Base-by-base conservation (phyloP, 768 basidiomycete genomes). In the Termitomyces heimii region DNA sequence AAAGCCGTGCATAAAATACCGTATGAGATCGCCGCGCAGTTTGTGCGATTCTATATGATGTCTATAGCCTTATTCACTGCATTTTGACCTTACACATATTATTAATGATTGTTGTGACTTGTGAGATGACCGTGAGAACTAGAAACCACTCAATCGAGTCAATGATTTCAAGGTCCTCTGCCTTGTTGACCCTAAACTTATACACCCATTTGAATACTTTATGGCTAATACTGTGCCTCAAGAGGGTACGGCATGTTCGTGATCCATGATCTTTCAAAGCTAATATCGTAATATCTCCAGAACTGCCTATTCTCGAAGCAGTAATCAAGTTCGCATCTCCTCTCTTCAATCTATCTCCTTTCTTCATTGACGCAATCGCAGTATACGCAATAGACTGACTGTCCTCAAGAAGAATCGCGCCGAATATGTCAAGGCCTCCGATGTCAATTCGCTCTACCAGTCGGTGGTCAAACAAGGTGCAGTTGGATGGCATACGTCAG, bases 341-440 rank as follows among this genome's bases (percentile, higher is more conserved):
- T 49, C 50, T 35, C 52, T n/a, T 62, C 63, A 68, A 35, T 56
- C 56, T 22, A 28, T 31, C 54, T 34, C 34, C 59, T 66, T n/a
- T 40, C 28, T 51, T 35, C 64, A 62, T 32, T 56, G 14, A 60
- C 59, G 28, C 58, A 63, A 54, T 60, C 5, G 18, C 70, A 96
- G 92, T 73, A 94, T 98, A 70, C 86, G 96, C 57, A 96, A 97
- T 73, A 85, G 96, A 61, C 83, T 99, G 48, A 96, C 95, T 8
- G 94, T 86, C 12, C 84, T 95, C 70, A 94, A 94, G 82, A 90
- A 94, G 78, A 88, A 96, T 69, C 85, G 93, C 47, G 93, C 84
- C 39, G 89, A 92, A 63, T 98, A 89, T 76, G 92, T 97, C 71
- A 92, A 94, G 65, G 82, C 94, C 8, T 86, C 91, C 59, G 96